These are phyloP conservation scores for Fusarium sp. DNA, from an alignment of 2,329 filamentous ascomycete species.

Conservation along the genomic window DNA sequence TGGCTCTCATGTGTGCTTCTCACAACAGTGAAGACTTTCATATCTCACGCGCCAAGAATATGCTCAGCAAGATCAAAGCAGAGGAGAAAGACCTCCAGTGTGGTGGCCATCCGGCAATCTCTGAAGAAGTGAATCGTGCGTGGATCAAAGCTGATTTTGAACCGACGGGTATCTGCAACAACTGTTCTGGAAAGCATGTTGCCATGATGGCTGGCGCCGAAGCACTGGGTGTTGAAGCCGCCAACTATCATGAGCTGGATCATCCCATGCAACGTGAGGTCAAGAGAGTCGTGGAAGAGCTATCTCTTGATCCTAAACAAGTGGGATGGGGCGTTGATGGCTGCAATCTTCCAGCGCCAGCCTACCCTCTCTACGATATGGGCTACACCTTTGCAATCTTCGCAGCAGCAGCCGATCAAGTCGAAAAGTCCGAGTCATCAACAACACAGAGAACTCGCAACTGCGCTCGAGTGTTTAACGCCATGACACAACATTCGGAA, in stretches of 20 bases:
- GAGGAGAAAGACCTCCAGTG: conserved; percentile 54
- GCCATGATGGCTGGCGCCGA: conserved; percentile 59
- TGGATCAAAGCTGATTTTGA: conserved; percentile 55
- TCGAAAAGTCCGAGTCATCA: neutral
- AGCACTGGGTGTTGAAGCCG: conserved; percentile 48
- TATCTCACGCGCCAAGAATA: conserved; percentile 50
- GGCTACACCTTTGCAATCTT: conserved; percentile 52
- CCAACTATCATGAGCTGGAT: conserved; percentile 50
- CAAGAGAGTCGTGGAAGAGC: conserved; percentile 50
- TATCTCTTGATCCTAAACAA: conserved; percentile 45
- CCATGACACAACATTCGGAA: conserved; percentile 57
- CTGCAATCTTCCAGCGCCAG: conserved; percentile 61
- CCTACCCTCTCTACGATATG: conserved; percentile 52
- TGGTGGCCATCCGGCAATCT: conserved; percentile 55
- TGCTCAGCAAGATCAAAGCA: conserved; percentile 52
- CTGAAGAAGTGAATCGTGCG: conserved; percentile 48
- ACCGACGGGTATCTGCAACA: conserved; percentile 55
- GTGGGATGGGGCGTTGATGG: conserved; percentile 59
- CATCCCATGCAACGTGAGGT: conserved; percentile 56
- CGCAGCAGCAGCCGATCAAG: conserved; percentile 48
- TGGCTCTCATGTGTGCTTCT: conserved; percentile 61
- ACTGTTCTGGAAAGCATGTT: conserved; percentile 62
- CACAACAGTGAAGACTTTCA: conserved; percentile 59
- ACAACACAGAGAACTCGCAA: conserved; percentile 25
- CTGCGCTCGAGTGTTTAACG: conserved; percentile 53